A percentile compares a stretch with the other conserved stretches of the same genome.
Conservation (phyloP, 2,329 filamentous ascomycete genomes). For the Macrophomina phaseolina region DNA sequence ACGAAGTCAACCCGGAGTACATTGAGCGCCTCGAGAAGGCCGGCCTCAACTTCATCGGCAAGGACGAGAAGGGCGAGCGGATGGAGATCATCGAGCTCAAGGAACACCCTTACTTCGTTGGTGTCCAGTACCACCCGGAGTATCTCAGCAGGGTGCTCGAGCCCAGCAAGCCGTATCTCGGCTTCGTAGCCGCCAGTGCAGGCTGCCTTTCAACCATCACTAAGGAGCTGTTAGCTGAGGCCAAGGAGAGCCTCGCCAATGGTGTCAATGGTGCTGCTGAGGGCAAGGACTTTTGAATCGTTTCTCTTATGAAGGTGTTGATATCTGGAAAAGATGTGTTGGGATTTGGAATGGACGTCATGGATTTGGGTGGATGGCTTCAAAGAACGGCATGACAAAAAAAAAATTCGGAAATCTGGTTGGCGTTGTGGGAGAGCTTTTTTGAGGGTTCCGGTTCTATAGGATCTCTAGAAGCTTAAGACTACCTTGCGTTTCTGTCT, state of each 20-base stretch:
- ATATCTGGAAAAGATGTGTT: neutral
- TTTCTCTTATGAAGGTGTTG: neutral
- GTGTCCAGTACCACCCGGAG: slow-evolving; percentile 89
- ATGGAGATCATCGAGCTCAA: slow-evolving; percentile 85
- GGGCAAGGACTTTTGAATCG: slow-evolving; percentile 21
- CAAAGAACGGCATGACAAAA: neutral
- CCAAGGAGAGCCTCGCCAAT: slow-evolving; percentile 8
- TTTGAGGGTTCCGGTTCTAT: slow-evolving; percentile 1
- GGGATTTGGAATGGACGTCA: neutral
- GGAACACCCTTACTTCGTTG: slow-evolving; percentile 84
- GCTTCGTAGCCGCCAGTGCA: slow-evolving; percentile 80
- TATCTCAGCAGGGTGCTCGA: slow-evolving; percentile 77
- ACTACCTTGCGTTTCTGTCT: neutral
- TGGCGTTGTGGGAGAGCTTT: neutral
- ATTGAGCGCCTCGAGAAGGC: slow-evolving; percentile 70
- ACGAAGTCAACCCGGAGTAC: slow-evolving; percentile 85
- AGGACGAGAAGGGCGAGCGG: slow-evolving; percentile 76
- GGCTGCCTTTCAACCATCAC: slow-evolving; percentile 46
- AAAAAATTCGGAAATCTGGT: slow-evolving; percentile 3
- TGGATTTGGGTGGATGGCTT: neutral
- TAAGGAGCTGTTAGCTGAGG: slow-evolving; percentile 8
- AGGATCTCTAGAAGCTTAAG: slow-evolving; percentile 9
- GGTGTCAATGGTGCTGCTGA: slow-evolving; percentile 14
- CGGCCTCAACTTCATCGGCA: slow-evolving; percentile 78
- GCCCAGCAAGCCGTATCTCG: slow-evolving; percentile 78